Conservation (phyloP, 345 rosid species). For the Adansonia digitata region DNA sequence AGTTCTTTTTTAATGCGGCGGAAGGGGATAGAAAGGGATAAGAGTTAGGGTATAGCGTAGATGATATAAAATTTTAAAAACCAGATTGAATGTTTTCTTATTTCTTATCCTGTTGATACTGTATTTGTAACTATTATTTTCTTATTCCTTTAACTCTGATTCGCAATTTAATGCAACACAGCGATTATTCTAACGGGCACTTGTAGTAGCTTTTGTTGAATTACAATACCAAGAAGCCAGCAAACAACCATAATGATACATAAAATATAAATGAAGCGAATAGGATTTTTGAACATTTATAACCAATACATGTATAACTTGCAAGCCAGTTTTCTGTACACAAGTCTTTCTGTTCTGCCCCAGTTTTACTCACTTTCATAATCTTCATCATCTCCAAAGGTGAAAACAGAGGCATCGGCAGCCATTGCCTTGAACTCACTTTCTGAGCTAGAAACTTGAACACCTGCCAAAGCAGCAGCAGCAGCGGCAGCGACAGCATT, state of each 20-base stretch:
- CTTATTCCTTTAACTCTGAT: slow-evolving; percentile 4
- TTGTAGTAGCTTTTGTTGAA: neutral
- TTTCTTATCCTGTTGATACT: no score
- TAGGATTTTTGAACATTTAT: neutral
- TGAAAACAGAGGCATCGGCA: slow-evolving; percentile 82
- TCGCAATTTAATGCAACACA: slow-evolving; percentile 10
- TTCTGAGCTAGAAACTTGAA: slow-evolving; percentile 25
- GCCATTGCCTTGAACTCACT: slow-evolving; percentile 77
- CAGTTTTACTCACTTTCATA: slow-evolving; percentile 59
- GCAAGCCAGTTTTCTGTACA: slow-evolving; percentile 22
- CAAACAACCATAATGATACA: slow-evolving; percentile 6
- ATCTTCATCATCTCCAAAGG: slow-evolving; percentile 68
- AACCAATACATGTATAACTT: neutral
- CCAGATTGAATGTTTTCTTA: no score
- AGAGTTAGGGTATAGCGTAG: no score
- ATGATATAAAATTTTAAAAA: no score
- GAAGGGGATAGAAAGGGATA: no score
- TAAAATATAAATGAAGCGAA: neutral
- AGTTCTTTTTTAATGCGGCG: no score
- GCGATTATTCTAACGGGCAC: slow-evolving; percentile 9
- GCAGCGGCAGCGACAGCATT: slow-evolving; percentile 12
- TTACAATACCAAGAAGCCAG: slow-evolving; percentile 18
- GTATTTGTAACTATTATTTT: no score
- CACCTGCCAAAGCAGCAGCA: slow-evolving; percentile 17
- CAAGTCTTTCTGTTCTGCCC: neutral